Evolutionary conservation across 345 rosid genomes (phyloP), one percentile per base, ranked within the genome.

Genomic region (Moringa oleifera): DNA sequence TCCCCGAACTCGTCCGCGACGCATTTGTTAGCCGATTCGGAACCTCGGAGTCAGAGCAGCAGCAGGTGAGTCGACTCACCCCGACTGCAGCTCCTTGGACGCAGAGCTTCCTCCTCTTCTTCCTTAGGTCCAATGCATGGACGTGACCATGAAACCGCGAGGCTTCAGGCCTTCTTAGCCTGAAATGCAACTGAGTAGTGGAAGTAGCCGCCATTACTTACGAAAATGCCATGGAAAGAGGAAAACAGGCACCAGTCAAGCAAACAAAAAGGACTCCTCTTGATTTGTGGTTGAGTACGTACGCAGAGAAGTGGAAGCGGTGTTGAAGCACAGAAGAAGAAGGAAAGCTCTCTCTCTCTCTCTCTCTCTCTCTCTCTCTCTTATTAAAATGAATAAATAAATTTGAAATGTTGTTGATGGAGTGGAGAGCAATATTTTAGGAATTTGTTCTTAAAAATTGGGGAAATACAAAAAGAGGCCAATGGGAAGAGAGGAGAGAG

Each of bases 121-220:
- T 71, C 28, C 61, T 70, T 63, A 53, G 53, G 37, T 69, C 71
- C 57, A 71, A 59, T 59, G 72, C 82, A 63, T 54, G 57, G 21
- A 47, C 51, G 61, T 67, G 28, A 22, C 67, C 52, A 36, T 50
- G 68, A 22, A 58, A 52, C 22, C 64, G 72, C 15, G 71, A 75
- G 61, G 57, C 46, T 46, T 49, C 58, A 60, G 57, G 72, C 36
- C 73, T 58, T n/a, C 61, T 6, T 72, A 68, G 76, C 59, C 70
- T 73, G 80, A 84, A 81, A 71, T 87, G 84, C n/a, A 86, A 72
- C 71, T 69, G 91, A 63, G 92, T 50, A 33, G 86, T 77, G 55
- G 86, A 81, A 75, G 89, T 83, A 69, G 85, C 83, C 72, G 83
- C 77, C 94, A 88, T 84, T 63, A 65, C 66, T 85, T 53, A 85